Evolutionary conservation across 495 filamentous ascomycete species (phyloP).

Genomic region (Clavariopsis aquatica): DNA sequence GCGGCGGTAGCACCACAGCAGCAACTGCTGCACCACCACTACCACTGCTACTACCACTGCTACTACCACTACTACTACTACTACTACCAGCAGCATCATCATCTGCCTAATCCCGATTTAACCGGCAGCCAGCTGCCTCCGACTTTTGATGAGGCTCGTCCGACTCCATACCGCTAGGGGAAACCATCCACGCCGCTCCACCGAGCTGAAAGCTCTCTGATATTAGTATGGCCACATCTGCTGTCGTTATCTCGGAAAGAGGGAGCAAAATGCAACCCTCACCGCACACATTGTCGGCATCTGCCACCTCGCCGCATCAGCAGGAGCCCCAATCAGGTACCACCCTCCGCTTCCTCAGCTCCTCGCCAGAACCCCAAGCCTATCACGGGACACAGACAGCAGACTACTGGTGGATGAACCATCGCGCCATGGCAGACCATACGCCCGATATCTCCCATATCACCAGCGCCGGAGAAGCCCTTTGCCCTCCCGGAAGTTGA

Average conservation of each 20-base stretch:
- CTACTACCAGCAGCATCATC: too few relatives aligned
- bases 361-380: not conserved
- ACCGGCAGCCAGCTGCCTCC: constrained; percentile 18
- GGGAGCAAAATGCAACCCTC: not conserved
- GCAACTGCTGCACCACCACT: too few relatives aligned
- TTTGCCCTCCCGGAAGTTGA: not conserved
- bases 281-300: not conserved
- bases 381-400: not conserved
- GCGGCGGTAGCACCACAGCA: too few relatives aligned
- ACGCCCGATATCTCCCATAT: not conserved
- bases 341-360: not conserved
- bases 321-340: not conserved
- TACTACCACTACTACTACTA: too few relatives aligned
- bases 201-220: constrained; percentile 1
- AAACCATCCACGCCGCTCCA: constrained; percentile 17
- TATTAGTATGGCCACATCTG: not conserved
- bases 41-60: too few relatives aligned
- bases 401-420: not conserved
- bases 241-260: constrained; percentile 6
- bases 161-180: constrained; percentile 5
- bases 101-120: constrained; percentile 20
- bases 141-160: constrained; percentile 12
- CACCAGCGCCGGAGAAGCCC: not conserved
- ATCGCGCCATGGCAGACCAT: not conserved
- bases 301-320: not conserved